These are phyloP conservation scores for Aspergillus sp. DNA, from an alignment of 2,329 filamentous ascomycete genomes.

Conservation along the genomic window DNA sequence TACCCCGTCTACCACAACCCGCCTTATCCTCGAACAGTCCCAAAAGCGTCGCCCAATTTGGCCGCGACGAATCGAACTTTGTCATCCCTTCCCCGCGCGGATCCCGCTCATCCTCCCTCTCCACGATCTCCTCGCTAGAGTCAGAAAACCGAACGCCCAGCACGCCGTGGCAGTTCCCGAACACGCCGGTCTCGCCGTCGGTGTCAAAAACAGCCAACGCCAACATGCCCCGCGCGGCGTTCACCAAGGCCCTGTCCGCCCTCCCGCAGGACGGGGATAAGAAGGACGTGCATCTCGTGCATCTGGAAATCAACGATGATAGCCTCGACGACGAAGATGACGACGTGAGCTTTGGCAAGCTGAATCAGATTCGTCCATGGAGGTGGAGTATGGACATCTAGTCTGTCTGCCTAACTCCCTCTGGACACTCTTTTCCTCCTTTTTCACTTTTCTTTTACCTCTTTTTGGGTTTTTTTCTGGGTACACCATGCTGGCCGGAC, in stretches of 20 bases:
- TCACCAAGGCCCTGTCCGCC: slow-evolving; percentile 26
- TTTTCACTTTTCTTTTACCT: slow-evolving; percentile 1
- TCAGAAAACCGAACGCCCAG: slow-evolving; percentile 18
- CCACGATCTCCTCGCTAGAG: slow-evolving; percentile 19
- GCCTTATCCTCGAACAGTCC: too few relatives aligned
- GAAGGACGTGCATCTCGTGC: slow-evolving; percentile 27
- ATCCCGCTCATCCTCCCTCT: slow-evolving; percentile 23
- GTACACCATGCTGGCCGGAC: too few relatives aligned
- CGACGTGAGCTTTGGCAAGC: slow-evolving; percentile 22
- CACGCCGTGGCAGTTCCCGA: slow-evolving; percentile 22
- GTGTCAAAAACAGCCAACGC: slow-evolving; percentile 27
- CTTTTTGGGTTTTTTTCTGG: too few relatives aligned
- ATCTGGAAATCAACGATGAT: slow-evolving; percentile 29
- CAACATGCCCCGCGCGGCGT: slow-evolving; percentile 19
- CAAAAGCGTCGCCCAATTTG: slow-evolving; percentile 52
- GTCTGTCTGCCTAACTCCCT: neutral
- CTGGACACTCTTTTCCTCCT: neutral
- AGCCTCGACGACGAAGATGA: slow-evolving; percentile 19
- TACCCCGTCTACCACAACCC: slow-evolving; percentile 56
- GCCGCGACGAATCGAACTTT: slow-evolving; percentile 13
- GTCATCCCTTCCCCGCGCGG: slow-evolving; percentile 13
- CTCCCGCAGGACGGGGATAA: slow-evolving; percentile 20
- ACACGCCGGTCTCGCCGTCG: slow-evolving; percentile 28
- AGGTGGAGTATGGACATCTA: slow-evolving; percentile 38
- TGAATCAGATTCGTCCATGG: slow-evolving; percentile 28